Evolutionary conservation across 2,329 filamentous ascomycete species (phyloP).

Genomic region (Aureobasidium sp.): DNA sequence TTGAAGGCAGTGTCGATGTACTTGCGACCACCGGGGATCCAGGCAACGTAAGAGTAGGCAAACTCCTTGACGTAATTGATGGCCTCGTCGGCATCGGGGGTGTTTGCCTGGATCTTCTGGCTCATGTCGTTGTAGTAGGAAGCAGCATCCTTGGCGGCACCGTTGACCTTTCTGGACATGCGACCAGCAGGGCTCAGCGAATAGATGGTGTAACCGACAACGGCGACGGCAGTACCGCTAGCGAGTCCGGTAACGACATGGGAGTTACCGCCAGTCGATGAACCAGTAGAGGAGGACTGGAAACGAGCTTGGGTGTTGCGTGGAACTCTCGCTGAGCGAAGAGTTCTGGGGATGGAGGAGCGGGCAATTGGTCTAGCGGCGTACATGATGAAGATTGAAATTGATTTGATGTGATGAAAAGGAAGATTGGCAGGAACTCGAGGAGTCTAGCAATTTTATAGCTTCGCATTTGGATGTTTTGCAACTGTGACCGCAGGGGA

Average conservation of each 20-base stretch:
- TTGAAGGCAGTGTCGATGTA: conserved; percentile 63
- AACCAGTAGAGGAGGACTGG: conserved; percentile 23
- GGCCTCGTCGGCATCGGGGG: conserved; percentile 57
- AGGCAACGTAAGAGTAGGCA: conserved; percentile 58
- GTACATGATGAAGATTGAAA: conserved; percentile 7
- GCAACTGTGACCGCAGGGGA: neutral
- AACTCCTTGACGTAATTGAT: conserved; percentile 56
- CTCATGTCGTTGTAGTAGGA: conserved; percentile 52
- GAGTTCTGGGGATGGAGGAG: conserved; percentile 8
- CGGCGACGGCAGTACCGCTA: conserved; percentile 40
- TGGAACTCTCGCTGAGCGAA: conserved; percentile 7
- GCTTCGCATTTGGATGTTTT: neutral
- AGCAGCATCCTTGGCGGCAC: conserved; percentile 47
- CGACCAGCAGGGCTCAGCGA: conserved; percentile 38
- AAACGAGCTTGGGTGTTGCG: conserved; percentile 17
- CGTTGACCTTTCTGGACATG: conserved; percentile 14
- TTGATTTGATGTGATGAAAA: neutral
- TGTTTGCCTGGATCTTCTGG: conserved; percentile 44
- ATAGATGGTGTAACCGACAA: conserved; percentile 45
- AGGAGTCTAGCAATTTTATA: neutral
- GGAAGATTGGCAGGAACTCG: neutral
- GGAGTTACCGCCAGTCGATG: conserved; percentile 22
- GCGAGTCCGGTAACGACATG: conserved; percentile 41
- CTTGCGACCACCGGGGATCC: conserved; percentile 60
- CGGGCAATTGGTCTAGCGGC: conserved; percentile 12